Evolutionary conservation across 2,329 filamentous ascomycete genomes (phyloP), one percentile per base, ranked within the genome.

Genomic region (Podosphaera leucotricha): DNA sequence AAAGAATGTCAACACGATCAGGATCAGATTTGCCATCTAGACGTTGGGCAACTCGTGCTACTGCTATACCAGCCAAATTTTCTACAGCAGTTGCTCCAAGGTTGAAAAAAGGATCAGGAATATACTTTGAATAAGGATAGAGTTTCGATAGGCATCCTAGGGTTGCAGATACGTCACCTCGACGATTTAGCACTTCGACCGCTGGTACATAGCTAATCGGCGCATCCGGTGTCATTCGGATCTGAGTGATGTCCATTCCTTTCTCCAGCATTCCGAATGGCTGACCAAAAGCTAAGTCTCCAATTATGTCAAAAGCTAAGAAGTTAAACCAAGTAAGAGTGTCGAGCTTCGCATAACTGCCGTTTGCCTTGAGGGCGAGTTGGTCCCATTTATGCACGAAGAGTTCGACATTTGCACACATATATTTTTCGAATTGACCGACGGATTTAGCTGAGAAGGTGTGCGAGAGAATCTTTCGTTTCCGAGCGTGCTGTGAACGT

Each of bases 401-500:
- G 13, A 75, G 63, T 11, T 33, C 28, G 6, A 33, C 28, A 33
- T 33, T 33, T 33, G 15, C 28, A n/a, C 28, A 77, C 52, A 93
- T 87, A 60, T 87, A 92, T 43, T 84, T 80, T 64, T 93, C 85
- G 57, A 92, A 92, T 58, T 92, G 76, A 47, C 70, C 68, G 44
- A 93, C 70, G 8, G 74, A 81, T 62, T 87, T 92, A 48, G 77
- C 69, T 13, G 77, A 81, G 62, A 93, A 93, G 26, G 82, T 90
- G 60, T 92, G 83, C 1, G 81, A 76, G 41, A 93, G 73, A 2
- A 82, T 77, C 69, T 92, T 93, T 54, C 85, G 74, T 69, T 93
- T 94, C 49, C 85, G 75, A 0, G 78, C 77, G 60, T 94, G 85
- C 55, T 93, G 82, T 0, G 66, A 66, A 41, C 86, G 72, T 61